These are phyloP conservation scores for Metarhizium album DNA, from an alignment of 2,329 filamentous ascomycete species.

Conservation along the genomic window DNA sequence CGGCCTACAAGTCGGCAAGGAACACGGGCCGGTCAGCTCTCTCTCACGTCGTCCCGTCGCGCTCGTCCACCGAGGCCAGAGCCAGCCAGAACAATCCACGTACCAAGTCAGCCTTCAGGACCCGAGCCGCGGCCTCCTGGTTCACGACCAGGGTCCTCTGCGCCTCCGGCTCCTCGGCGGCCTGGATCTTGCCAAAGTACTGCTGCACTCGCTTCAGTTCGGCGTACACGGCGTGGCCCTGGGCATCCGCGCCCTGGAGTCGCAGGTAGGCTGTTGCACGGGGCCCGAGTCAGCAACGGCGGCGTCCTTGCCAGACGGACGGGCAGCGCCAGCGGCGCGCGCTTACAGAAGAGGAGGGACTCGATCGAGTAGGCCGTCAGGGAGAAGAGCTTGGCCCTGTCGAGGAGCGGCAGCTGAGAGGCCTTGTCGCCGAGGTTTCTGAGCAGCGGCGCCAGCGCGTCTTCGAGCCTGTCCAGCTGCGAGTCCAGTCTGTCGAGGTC, in stretches of 20 bases:
- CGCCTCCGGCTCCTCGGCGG: constrained; percentile 51
- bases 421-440: constrained; percentile 55
- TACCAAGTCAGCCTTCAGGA: constrained; percentile 74
- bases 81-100: constrained; percentile 16
- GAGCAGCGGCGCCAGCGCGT: constrained; percentile 63
- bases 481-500: constrained; percentile 65
- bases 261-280: constrained; percentile 52
- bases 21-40: constrained; percentile 8
- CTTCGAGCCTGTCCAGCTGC: constrained; percentile 70
- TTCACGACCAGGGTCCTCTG: constrained; percentile 49
- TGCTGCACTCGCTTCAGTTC: constrained; percentile 81
- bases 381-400: constrained; percentile 91
- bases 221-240: constrained; percentile 70
- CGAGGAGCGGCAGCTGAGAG: constrained; percentile 76
- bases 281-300: not conserved
- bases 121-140: constrained; percentile 66
- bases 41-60: not conserved
- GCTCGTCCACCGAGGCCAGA: no score
- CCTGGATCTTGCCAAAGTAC: constrained; percentile 88
- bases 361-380: constrained; percentile 81
- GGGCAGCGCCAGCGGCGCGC: not conserved
- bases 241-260: constrained; percentile 70
- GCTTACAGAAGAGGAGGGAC: constrained; percentile 73
- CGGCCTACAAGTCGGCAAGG: constrained; percentile 22
- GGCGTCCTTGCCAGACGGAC: not conserved